Percentiles rank a stretch among this genome's conserved stretches.
These are phyloP conservation scores for Microcos paniculata DNA, from an alignment of 345 rosid genomes.

Conservation along the genomic window DNA sequence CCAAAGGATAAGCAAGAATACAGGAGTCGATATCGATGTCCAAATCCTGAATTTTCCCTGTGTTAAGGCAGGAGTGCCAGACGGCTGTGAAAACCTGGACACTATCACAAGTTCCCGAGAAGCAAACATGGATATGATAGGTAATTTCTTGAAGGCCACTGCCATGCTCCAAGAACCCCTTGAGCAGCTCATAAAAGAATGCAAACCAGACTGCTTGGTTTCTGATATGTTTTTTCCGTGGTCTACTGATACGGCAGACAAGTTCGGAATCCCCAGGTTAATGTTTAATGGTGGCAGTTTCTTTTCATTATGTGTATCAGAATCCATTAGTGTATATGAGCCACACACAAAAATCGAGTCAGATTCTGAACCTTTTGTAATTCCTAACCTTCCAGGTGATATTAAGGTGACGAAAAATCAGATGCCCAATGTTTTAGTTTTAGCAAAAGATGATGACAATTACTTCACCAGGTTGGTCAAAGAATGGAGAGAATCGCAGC, in stretches of 20 bases:
- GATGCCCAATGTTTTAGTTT: conserved; percentile 18
- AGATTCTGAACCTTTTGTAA: conserved; percentile 41
- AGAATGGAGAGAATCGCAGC: conserved; percentile 37
- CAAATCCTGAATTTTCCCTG: conserved; percentile 30
- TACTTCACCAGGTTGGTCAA: conserved; percentile 16
- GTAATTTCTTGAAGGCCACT: conserved; percentile 29
- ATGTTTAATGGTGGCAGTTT: conserved; percentile 49
- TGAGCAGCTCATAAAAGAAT: conserved; percentile 36
- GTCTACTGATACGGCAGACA: conserved; percentile 49
- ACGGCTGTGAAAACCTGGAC: conserved; percentile 41
- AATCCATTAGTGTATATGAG: conserved; percentile 32
- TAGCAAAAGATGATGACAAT: conserved; percentile 2
- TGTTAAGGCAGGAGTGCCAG: conserved; percentile 35
- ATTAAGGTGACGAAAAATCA: conserved; percentile 39
- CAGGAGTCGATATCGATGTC: conserved; percentile 17
- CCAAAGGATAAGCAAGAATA: conserved; percentile 19
- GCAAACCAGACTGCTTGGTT: conserved; percentile 47
- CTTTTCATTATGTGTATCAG: conserved; percentile 35
- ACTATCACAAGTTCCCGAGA: not conserved
- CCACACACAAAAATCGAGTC: conserved; percentile 38
- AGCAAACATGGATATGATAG: not conserved
- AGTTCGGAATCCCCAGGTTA: conserved; percentile 50
- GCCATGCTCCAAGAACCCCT: conserved; percentile 39
- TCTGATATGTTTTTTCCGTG: conserved; percentile 61
- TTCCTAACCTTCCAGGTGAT: conserved; percentile 52